Evolutionary conservation across 2,329 filamentous ascomycete species (phyloP).

Genomic region (Endocalyx cinctus): DNA sequence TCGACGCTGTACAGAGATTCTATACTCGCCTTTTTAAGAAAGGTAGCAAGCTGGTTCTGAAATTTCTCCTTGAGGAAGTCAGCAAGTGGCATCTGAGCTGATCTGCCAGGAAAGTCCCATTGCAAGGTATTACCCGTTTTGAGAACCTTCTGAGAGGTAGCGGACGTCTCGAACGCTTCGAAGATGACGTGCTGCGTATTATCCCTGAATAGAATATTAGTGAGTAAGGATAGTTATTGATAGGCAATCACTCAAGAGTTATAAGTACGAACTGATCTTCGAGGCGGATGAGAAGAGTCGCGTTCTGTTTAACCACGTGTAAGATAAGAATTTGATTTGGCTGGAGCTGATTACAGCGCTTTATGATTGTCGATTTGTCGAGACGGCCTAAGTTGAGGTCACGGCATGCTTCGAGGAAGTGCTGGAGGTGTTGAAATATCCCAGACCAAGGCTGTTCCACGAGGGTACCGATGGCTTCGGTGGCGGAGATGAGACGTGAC

Average conservation of each 20-base stretch:
- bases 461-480: constrained; percentile 2
- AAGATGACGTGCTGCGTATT: constrained; percentile 36
- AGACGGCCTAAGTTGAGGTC: constrained; percentile 15
- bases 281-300: constrained; percentile 17
- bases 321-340: constrained; percentile 14
- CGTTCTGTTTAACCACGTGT: constrained; percentile 23
- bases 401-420: constrained; percentile 12
- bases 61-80: constrained; percentile 41
- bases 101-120: constrained; percentile 52
- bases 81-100: constrained; percentile 34
- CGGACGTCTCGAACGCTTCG: constrained; percentile 54
- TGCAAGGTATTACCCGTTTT: constrained; percentile 39
- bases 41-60: constrained; percentile 39
- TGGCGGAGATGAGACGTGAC: constrained; percentile 17
- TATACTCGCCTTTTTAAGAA: constrained; percentile 50
- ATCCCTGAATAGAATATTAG: constrained; percentile 6
- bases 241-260: constrained; percentile 25
- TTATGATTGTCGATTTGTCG: constrained; percentile 11
- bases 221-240: not conserved
- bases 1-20: constrained; percentile 50
- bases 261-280: constrained; percentile 15
- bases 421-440: constrained; percentile 10
- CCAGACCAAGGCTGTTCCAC: constrained; percentile 9
- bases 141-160: constrained; percentile 43
- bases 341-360: constrained; percentile 11